A percentile compares a stretch with the other conserved stretches of the same genome.
phyloP scores from a whole-genome alignment of 78 protist species.

The slime mould (Dictyostelium discoideum) region DNA sequence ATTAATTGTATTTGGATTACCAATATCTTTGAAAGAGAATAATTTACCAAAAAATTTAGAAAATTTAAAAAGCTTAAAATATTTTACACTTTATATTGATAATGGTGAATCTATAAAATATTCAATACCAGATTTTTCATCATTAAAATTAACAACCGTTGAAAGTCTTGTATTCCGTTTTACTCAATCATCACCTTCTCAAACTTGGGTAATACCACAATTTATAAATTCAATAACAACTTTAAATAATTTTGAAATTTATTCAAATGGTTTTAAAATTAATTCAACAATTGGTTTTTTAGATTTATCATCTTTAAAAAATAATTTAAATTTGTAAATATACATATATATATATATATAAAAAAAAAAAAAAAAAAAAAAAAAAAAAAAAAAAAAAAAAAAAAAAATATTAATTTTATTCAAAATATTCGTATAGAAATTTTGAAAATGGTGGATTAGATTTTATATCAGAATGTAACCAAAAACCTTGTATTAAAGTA shows the following conservation, averaged over 20 bases:
- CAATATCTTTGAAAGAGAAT: not conserved
- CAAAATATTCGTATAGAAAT: not conserved
- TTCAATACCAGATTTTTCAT: not conserved
- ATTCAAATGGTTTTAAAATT: not conserved
- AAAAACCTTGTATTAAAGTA: not conserved
- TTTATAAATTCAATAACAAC: not conserved
- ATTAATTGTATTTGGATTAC: not conserved
- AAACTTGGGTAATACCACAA: not conserved
- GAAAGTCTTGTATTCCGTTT: not conserved
- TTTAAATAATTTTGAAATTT: not conserved
- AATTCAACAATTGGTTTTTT: not conserved
- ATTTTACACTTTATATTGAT: not conserved
- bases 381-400: not conserved
- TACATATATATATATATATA: too few relatives aligned
- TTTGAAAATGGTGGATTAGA: not conserved
- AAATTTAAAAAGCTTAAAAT: not conserved
- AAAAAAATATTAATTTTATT: too few relatives aligned
- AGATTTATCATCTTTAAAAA: not conserved
- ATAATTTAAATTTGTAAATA: not conserved
- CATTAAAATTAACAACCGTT: not conserved
- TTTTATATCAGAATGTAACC: not conserved
- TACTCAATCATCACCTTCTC: not conserved
- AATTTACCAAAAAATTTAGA: not conserved
- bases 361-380: too few relatives aligned
- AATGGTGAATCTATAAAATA: not conserved